A percentile compares a stretch with the other conserved stretches of the same genome.
These are phyloP conservation scores for Mycena leptocephala DNA, from an alignment of 768 basidiomycete species.

Conservation along the genomic window DNA sequence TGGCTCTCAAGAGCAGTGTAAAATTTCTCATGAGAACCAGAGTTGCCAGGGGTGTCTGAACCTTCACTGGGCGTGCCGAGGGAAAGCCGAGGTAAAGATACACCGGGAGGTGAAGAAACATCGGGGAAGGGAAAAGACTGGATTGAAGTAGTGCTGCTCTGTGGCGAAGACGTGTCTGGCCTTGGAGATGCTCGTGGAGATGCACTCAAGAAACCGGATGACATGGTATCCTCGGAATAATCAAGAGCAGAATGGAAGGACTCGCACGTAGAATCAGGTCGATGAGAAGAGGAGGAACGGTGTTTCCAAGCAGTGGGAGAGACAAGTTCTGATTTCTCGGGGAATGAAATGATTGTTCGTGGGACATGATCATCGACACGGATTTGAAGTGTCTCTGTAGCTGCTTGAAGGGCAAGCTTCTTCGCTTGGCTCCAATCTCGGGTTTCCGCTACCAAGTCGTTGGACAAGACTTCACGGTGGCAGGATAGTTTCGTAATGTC, in stretches of 20 bases:
- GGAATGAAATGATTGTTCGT: conserved; percentile 56
- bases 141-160: conserved; percentile 52
- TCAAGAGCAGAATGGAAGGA: conserved; percentile 83
- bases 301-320: conserved; percentile 36
- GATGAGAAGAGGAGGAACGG: conserved; percentile 47
- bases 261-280: conserved; percentile 66
- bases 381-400: conserved; percentile 75
- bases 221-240: conserved; percentile 58
- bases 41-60: not conserved
- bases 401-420: conserved; percentile 81
- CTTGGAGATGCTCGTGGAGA: conserved; percentile 46
- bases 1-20: conserved; percentile 62
- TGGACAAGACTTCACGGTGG: conserved; percentile 81
- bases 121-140: conserved; percentile 50
- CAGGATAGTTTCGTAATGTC: conserved; percentile 83
- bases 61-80: conserved; percentile 17
- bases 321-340: conserved; percentile 41
- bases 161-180: conserved; percentile 52
- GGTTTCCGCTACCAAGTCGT: conserved; percentile 84
- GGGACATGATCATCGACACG: conserved; percentile 54
- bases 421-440: conserved; percentile 78
- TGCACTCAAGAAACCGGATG: conserved; percentile 51
- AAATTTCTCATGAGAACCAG: conserved; percentile 60
- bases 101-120: conserved; percentile 44
- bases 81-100: conserved; percentile 31